phyloP scores from a whole-genome alignment of 2,329 filamentous ascomycete species.

The Pseudopithomyces chartarum region DNA sequence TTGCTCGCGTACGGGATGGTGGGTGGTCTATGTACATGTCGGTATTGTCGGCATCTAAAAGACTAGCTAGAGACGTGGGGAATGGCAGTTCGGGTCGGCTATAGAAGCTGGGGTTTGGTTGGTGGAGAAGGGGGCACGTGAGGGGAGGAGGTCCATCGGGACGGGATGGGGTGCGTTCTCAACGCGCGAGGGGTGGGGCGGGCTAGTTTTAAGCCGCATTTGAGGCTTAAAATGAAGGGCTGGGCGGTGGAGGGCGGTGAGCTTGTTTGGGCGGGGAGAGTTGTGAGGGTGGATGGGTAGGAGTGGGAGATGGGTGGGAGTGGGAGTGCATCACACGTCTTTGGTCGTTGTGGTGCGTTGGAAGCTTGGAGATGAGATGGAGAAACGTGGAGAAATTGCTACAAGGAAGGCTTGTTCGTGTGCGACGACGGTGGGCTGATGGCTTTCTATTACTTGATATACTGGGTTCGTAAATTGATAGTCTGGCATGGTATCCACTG shows the following conservation, averaged over 20 bases:
- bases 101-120: neutral
- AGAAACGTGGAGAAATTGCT: too few species aligned
- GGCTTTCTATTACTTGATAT: too few species aligned
- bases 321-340: too few species aligned
- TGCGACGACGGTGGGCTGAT: too few species aligned
- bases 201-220: slow-evolving; percentile 1
- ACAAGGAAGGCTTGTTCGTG: too few species aligned
- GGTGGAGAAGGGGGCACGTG: neutral
- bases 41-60: neutral
- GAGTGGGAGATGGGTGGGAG: neutral
- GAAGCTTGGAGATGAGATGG: too few species aligned
- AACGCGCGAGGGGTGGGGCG: neutral
- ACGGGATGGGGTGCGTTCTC: neutral
- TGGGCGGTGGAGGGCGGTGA: neutral
- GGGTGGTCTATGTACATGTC: too few species aligned
- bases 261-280: neutral
- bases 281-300: neutral
- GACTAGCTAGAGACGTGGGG: too few species aligned
- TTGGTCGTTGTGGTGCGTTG: too few species aligned
- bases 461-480: too few species aligned
- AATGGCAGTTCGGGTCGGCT: neutral
- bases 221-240: neutral
- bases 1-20: neutral
- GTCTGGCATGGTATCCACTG: too few species aligned
- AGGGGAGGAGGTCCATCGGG: neutral